phyloP scores from a whole-genome alignment of 1,284 basidiomycete species.

The Pseudozyma hubeiensis region DNA sequence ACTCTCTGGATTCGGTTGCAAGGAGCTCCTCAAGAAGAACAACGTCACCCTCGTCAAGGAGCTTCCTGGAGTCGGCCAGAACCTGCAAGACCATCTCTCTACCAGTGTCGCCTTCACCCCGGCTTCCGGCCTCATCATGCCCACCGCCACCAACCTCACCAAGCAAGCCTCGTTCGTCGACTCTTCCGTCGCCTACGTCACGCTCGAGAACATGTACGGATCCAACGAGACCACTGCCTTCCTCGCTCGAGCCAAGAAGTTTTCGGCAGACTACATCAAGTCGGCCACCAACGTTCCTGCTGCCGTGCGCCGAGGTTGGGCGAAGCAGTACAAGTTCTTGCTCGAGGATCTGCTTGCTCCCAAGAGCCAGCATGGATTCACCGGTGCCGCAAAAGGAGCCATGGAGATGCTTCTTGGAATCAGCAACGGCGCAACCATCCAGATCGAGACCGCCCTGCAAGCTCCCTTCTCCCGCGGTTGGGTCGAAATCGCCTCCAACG shows the following conservation, averaged over 20 bases:
- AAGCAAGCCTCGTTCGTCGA: constrained; percentile 57
- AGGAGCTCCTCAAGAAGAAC: constrained; percentile 69
- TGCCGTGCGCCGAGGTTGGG: constrained; percentile 44
- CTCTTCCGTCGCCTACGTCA: constrained; percentile 56
- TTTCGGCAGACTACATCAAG: constrained; percentile 37
- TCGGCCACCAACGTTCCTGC: constrained; percentile 42
- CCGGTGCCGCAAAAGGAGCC: constrained; percentile 34
- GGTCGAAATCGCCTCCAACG: constrained; percentile 48
- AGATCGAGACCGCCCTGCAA: constrained; percentile 57
- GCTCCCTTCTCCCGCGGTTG: constrained; percentile 63
- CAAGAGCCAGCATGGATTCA: constrained; percentile 36
- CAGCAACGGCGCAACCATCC: constrained; percentile 38
- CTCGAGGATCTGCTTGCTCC: constrained; percentile 36
- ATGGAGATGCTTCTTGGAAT: constrained; percentile 61
- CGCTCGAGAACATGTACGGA: constrained; percentile 52
- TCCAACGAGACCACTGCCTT: constrained; percentile 39
- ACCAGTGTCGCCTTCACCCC: constrained; percentile 45
- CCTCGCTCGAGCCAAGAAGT: constrained; percentile 32
- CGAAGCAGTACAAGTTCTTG: constrained; percentile 48
- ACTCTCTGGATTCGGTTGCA: constrained; percentile 72
- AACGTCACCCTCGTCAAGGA: constrained; percentile 70
- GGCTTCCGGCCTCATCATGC: constrained; percentile 28
- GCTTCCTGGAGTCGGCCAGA: constrained; percentile 73
- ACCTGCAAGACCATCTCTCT: constrained; percentile 72
- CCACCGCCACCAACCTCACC: constrained; percentile 30